These are phyloP conservation scores for Alternaria solani DNA, from an alignment of 2,329 filamentous ascomycete species.

Conservation along the genomic window DNA sequence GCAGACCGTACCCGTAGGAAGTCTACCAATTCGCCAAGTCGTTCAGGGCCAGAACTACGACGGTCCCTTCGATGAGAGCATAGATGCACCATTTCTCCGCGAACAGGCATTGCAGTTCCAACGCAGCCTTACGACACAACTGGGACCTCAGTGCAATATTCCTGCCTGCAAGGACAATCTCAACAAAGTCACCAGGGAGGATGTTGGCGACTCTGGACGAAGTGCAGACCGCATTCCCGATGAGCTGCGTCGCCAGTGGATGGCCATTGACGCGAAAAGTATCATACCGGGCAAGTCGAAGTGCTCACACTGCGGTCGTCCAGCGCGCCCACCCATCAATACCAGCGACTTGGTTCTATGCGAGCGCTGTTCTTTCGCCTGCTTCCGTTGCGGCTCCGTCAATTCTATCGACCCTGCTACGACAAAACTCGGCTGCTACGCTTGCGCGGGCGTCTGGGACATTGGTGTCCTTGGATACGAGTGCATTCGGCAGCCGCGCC, in stretches of 20 bases:
- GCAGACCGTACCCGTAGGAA: conserved; percentile 49
- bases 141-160: conserved; percentile 34
- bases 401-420: conserved; percentile 28
- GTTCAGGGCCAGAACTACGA: conserved; percentile 56
- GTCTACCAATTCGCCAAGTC: conserved; percentile 55
- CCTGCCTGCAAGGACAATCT: conserved; percentile 42
- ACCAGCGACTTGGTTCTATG: conserved; percentile 36
- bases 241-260: conserved; percentile 43
- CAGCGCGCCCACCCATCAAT: conserved; percentile 35
- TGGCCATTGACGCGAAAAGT: conserved; percentile 8
- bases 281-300: conserved; percentile 39
- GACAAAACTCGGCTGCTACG: conserved; percentile 36
- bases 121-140: conserved; percentile 23
- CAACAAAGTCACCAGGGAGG: conserved; percentile 46
- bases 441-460: conserved; percentile 47
- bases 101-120: conserved; percentile 48
- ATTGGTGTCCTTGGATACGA: conserved; percentile 53
- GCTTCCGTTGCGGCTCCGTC: conserved; percentile 50
- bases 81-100: conserved; percentile 38
- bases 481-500: conserved; percentile 23
- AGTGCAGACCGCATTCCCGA: conserved; percentile 55
- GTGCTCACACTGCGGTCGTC: conserved; percentile 45
- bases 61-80: conserved; percentile 47
- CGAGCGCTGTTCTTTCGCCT: conserved; percentile 54
- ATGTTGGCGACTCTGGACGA: conserved; percentile 51